Evolutionary conservation across 305 asterid species (phyloP).

Genomic region (Fraxinus nigra): DNA sequence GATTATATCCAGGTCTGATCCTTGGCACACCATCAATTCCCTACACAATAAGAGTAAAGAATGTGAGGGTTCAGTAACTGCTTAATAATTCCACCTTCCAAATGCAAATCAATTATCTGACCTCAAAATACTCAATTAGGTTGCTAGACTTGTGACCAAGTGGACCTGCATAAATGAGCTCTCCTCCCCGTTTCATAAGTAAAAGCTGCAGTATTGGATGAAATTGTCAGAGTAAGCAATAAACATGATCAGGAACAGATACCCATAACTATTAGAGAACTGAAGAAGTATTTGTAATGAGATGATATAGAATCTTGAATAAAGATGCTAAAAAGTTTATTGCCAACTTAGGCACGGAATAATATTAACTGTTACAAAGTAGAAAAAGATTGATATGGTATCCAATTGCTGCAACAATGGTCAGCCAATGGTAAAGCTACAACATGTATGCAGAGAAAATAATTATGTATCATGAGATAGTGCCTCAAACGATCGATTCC

Average conservation of each 20-base stretch:
- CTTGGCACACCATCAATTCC: constrained; percentile 69
- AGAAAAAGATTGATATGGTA: neutral
- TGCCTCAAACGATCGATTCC: neutral
- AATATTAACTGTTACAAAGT: neutral
- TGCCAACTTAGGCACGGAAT: constrained; percentile 7
- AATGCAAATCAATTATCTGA: constrained; percentile 23
- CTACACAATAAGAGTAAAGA: constrained; percentile 36
- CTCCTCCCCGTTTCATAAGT: constrained; percentile 93
- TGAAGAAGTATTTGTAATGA: neutral
- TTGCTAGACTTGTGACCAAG: constrained; percentile 83
- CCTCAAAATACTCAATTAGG: constrained; percentile 88
- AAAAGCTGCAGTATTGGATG: constrained; percentile 59
- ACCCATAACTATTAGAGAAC: neutral
- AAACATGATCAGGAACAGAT: neutral
- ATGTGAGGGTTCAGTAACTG: constrained; percentile 10
- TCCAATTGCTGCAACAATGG: neutral
- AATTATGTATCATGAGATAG: neutral
- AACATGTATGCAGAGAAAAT: neutral
- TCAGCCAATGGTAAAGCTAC: neutral
- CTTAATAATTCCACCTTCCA: constrained; percentile 14
- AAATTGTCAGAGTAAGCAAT: constrained; percentile 25
- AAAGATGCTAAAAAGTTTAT: neutral
- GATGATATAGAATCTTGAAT: neutral
- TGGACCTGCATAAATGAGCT: constrained; percentile 90
- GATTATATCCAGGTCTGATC: constrained; percentile 84